Base-by-base conservation (phyloP, 495 filamentous ascomycete species). In the Hamigera avellanea region DNA sequence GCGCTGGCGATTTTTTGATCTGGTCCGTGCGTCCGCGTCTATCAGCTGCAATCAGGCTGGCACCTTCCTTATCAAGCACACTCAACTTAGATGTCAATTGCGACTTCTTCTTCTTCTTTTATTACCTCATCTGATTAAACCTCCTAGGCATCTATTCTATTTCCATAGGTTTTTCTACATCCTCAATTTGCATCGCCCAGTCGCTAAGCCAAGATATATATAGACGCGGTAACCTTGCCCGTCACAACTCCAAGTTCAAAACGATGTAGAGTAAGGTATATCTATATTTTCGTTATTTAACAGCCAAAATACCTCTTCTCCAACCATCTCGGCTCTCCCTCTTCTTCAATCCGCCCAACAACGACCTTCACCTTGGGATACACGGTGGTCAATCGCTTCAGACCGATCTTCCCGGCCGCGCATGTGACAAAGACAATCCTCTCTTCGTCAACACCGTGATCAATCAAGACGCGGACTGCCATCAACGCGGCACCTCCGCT, bases 401-500 rank as follows among this genome's bases (percentile, higher is more conserved):
- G 50, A 0, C 88, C 91, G 40, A 75, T 72, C 43, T 73, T 75
- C n/a, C 85, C 85, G 1, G 84, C 86, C 39, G 81, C 75, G 50
- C 84, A 89, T 5, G 86, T 87, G 29, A 91, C 86, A 56, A 93
- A 85, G 18, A 93, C 81, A 40, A 98, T 91, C 37, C 70, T 76
- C 13, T 85, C 75, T 51, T 88, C 79, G 14, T 72, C 61, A n/a
- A 96, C 87, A 2, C 91, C 91, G 51, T 96, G 86, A 58, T 98
- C 91, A 29, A 93, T 75, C 39, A 98, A 60, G 25, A 98, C 86
- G 43, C 85, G 80, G 19, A 96, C 89, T 3, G 91, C 88, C 91
- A 98, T 98, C 32, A 98, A 64, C 5, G 88, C 93, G 26, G 91
- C 86, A 21, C 86, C 89, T 13, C 91, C 91, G 41, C 80, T 85